A percentile compares a stretch with the other conserved stretches of the same genome.
Evolutionary conservation across 2,329 filamentous ascomycete genomes (phyloP).

Genomic region (Nemania sp.): DNA sequence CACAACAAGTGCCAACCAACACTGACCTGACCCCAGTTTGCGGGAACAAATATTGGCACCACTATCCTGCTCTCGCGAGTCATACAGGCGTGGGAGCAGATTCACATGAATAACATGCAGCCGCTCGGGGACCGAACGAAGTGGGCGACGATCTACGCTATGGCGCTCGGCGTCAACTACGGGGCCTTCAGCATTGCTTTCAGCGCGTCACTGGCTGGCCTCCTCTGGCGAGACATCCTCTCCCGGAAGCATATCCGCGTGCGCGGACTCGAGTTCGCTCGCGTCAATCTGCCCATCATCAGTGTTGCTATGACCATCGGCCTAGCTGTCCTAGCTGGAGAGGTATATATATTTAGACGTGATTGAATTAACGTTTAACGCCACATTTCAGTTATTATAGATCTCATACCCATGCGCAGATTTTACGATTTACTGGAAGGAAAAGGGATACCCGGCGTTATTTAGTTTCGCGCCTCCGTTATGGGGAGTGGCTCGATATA

Average conservation of each 20-base stretch:
- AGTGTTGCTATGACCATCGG: slow-evolving; percentile 66
- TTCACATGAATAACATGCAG: slow-evolving; percentile 53
- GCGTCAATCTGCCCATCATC: slow-evolving; percentile 73
- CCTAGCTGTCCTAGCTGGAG: slow-evolving; percentile 56
- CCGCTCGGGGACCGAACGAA: slow-evolving; percentile 68
- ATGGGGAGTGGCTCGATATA: neutral
- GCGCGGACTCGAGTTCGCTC: slow-evolving; percentile 65
- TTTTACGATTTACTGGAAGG: neutral
- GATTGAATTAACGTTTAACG: slow-evolving; percentile 8
- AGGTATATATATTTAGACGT: slow-evolving; percentile 57
- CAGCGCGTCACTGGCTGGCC: slow-evolving; percentile 71
- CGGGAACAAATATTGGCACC: slow-evolving; percentile 77
- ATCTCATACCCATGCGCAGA: neutral
- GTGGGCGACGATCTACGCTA: slow-evolving; percentile 75
- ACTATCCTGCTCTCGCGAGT: slow-evolving; percentile 74
- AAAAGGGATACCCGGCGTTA: neutral
- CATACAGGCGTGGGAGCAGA: slow-evolving; percentile 69
- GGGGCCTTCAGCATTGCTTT: slow-evolving; percentile 75
- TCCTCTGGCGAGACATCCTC: slow-evolving; percentile 75
- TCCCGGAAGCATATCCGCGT: slow-evolving; percentile 70
- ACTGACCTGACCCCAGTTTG: slow-evolving; percentile 57
- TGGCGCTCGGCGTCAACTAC: slow-evolving; percentile 76
- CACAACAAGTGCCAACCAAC: neutral
- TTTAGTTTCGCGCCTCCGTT: neutral
- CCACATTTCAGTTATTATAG: neutral